Base-by-base conservation (phyloP, 805 yeast genomes). In the Wickerhamiella azymoides region DNA sequence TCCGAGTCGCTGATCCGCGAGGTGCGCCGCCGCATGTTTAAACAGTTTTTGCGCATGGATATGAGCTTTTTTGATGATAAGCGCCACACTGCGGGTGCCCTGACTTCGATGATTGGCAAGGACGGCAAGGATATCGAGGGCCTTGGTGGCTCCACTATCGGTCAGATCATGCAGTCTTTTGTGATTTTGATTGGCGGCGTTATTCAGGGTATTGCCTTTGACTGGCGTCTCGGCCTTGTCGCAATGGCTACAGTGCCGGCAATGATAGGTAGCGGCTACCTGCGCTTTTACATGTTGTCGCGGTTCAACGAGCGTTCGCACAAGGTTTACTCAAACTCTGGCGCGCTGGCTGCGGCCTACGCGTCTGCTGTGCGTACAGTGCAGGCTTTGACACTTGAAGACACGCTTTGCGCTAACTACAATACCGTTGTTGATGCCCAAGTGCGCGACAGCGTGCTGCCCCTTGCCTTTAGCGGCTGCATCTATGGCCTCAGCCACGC, bases 301-400 rank as follows among this genome's bases (percentile, higher is more conserved):
- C 46, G 45, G 24, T 55, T 67, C 26, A 59, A 60, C 45, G 65
- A 62, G 48, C 54, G 66, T n/a, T 63, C 64, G 10, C 62, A 63
- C 46, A 51, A 51, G 27, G 64, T 64, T 3, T 65, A 65, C 47
- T 63, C 63, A 38, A 54, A 57, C 35, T 62, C 69, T 14, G 71
- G 70, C n/a, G 48, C 65, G 13, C 60, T 62, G 52, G 70, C 70
- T 6, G 57, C 69, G 40, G 67, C 65, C 45, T 63, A 59, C 43
- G 61, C 66, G 3, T 47, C 60, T 10, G 61, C 70, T 10, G 65
- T 67, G 16, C 58, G 69, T 26, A 66, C 70, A n/a, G 71, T 66
- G 10, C 62, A 62, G 45, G 54, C 71, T 7, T 51, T 66, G 36
- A 64, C 70, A 8, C 61, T 70, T 8, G 70, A 66, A 45, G 59